Evolutionary conservation across 2,329 filamentous ascomycete genomes (phyloP).

Genomic region (Venturia oleaginea): DNA sequence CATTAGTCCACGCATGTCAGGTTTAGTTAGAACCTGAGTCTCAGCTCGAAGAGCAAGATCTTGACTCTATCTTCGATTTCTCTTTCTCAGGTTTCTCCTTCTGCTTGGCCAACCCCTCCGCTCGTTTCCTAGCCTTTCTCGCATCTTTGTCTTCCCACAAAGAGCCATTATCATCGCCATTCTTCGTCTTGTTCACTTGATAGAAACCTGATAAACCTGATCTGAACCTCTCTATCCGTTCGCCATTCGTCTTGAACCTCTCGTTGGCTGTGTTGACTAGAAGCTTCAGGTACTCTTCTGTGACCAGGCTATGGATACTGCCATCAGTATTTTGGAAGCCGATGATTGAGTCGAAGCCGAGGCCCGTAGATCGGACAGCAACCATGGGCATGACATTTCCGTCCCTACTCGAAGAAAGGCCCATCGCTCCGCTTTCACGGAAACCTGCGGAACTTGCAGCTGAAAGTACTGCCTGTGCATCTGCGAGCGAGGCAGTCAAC

Average conservation of each 20-base stretch:
- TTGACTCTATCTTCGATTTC: not conserved
- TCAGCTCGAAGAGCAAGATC: not conserved
- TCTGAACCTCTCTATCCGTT: slow-evolving; percentile 58
- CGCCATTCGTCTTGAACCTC: slow-evolving; percentile 60
- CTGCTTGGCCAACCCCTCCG: slow-evolving; percentile 12
- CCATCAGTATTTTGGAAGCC: slow-evolving; percentile 29
- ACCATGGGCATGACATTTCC: slow-evolving; percentile 59
- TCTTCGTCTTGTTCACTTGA: slow-evolving; percentile 22
- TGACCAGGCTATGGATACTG: slow-evolving; percentile 45
- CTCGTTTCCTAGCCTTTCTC: slow-evolving; percentile 15
- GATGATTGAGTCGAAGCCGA: slow-evolving; percentile 30
- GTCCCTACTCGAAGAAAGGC: slow-evolving; percentile 37
- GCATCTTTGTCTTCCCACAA: slow-evolving; percentile 16
- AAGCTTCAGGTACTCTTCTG: slow-evolving; percentile 56
- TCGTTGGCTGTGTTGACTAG: slow-evolving; percentile 65
- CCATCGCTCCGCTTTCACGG: slow-evolving; percentile 79
- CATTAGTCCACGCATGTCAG: no score
- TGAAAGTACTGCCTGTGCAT: slow-evolving; percentile 67
- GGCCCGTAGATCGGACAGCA: slow-evolving; percentile 69
- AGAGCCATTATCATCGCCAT: slow-evolving; percentile 18
- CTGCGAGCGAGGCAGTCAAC: slow-evolving; percentile 61
- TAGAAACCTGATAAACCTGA: slow-evolving; percentile 36
- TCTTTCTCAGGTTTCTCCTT: not conserved
- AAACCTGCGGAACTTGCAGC: slow-evolving; percentile 77
- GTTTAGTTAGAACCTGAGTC: not conserved